phyloP scores from a whole-genome alignment of 1,139 yeast species.

The Wickerhamomyces sp. region DNA sequence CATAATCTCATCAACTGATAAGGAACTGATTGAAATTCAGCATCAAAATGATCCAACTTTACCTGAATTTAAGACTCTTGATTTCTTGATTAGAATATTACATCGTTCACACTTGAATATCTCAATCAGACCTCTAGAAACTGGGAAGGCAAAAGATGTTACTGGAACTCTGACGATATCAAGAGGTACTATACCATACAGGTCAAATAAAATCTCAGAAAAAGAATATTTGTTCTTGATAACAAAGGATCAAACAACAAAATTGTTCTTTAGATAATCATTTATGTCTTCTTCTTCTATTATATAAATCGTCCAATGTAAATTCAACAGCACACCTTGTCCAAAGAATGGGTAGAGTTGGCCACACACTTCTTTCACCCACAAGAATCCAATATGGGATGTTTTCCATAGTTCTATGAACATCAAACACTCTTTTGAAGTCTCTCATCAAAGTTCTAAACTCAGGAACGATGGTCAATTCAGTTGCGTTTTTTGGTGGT shows the following conservation, averaged over 20 bases:
- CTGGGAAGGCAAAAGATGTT: constrained; percentile 81
- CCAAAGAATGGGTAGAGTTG: constrained; percentile 77
- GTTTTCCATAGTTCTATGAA: constrained; percentile 57
- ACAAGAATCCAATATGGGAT: constrained; percentile 86
- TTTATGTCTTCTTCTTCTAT: constrained; percentile 39
- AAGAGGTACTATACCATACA: constrained; percentile 42
- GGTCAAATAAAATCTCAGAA: constrained; percentile 38
- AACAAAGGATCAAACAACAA: constrained; percentile 43
- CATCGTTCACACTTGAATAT: constrained; percentile 49
- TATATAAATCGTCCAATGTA: constrained; percentile 60
- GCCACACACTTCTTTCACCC: constrained; percentile 95
- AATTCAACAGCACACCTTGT: constrained; percentile 89
- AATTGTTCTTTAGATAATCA: constrained; percentile 34
- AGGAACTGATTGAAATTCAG: constrained; percentile 33
- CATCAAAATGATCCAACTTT: constrained; percentile 32
- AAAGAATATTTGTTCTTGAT: constrained; percentile 62
- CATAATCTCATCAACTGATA: constrained; percentile 31
- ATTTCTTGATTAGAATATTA: constrained; percentile 34
- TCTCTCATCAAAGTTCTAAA: constrained; percentile 62
- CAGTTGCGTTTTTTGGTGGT: constrained; percentile 69
- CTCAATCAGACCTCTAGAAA: constrained; percentile 57
- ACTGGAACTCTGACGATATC: constrained; percentile 65
- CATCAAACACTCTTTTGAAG: constrained; percentile 69
- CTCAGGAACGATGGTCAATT: constrained; percentile 89
- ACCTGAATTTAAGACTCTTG: constrained; percentile 41